phyloP scores from a whole-genome alignment of 495 filamentous ascomycete genomes.

The Penicillium nucicola region DNA sequence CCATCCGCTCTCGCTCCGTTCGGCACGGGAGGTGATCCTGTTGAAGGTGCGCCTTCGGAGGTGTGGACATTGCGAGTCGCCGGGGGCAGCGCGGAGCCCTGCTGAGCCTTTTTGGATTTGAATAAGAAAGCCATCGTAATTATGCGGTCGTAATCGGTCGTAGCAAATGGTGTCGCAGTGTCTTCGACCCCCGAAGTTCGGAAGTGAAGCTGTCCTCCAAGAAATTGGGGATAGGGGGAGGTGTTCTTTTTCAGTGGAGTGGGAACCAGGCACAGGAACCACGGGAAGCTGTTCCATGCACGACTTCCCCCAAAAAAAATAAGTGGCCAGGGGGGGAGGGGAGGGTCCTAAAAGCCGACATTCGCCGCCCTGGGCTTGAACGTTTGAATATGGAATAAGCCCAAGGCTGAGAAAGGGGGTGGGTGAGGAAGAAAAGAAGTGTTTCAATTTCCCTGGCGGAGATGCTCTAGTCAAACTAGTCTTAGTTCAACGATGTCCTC shows the following conservation, averaged over 20 bases:
- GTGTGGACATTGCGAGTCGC: slow-evolving; percentile 52
- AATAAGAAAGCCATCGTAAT: slow-evolving; percentile 61
- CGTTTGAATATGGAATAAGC: slow-evolving; percentile 4
- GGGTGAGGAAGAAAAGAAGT: slow-evolving; percentile 7
- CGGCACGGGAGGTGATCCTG: slow-evolving; percentile 20
- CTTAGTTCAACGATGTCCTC: slow-evolving; percentile 17
- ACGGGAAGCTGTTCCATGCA: slow-evolving; percentile 21
- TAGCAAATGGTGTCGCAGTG: slow-evolving; percentile 18
- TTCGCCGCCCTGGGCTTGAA: slow-evolving; percentile 5
- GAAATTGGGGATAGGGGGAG: slow-evolving; percentile 8
- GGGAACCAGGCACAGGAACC: slow-evolving; percentile 29
- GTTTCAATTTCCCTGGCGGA: slow-evolving; percentile 26
- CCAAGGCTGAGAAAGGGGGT: slow-evolving; percentile 9
- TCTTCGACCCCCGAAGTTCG: slow-evolving; percentile 8
- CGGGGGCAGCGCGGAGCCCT: slow-evolving; percentile 45
- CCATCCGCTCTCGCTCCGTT: slow-evolving; percentile 45
- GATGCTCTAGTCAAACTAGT: slow-evolving; percentile 29
- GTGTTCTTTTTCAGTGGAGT: slow-evolving; percentile 26
- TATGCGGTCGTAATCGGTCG: slow-evolving; percentile 39
- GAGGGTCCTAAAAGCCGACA: slow-evolving; percentile 1
- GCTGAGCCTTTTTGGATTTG: slow-evolving; percentile 58
- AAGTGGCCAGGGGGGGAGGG: slow-evolving; percentile 14
- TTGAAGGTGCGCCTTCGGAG: slow-evolving; percentile 40
- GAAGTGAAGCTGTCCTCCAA: slow-evolving; percentile 1
- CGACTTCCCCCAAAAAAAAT: slow-evolving; percentile 18